phyloP scores from a whole-genome alignment of 1,139 yeast species.

The Yamadazyma taylorii region DNA sequence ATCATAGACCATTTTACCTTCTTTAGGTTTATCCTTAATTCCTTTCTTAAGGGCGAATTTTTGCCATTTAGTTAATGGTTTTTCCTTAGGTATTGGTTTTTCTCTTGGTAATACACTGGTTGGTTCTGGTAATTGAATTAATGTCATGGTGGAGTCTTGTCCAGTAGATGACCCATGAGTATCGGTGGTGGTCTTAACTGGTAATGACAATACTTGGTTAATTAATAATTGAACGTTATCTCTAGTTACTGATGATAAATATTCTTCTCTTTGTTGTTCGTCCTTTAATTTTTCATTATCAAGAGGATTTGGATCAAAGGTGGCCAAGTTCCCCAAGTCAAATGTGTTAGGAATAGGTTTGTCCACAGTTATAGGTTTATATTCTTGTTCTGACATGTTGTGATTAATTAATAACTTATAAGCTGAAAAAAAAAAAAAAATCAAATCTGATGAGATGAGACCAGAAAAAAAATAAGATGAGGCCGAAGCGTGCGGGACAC shows the following conservation, averaged over 20 bases:
- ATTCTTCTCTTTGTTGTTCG: constrained; percentile 58
- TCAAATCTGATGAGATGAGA: constrained; percentile 14
- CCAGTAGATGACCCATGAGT: constrained; percentile 60
- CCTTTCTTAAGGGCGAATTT: constrained; percentile 95
- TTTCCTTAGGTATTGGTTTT: constrained; percentile 89
- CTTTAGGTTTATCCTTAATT: constrained; percentile 84
- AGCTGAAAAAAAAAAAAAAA: constrained; percentile 5
- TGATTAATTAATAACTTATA: background rate
- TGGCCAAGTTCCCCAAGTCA: constrained; percentile 86
- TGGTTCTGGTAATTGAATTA: constrained; percentile 85
- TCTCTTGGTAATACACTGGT: constrained; percentile 86
- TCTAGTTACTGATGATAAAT: constrained; percentile 70
- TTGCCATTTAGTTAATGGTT: constrained; percentile 95
- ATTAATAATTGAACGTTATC: constrained; percentile 90
- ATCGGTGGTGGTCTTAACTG: constrained; percentile 82
- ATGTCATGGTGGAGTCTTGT: constrained; percentile 75
- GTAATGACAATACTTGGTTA: constrained; percentile 86
- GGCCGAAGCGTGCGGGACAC: background rate
- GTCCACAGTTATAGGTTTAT: constrained; percentile 79
- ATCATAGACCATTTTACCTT: constrained; percentile 87
- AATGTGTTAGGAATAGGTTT: constrained; percentile 83
- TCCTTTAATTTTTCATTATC: constrained; percentile 56
- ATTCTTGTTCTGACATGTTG: constrained; percentile 29
- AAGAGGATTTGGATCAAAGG: constrained; percentile 83
- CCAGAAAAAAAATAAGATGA: too few species aligned